Base-by-base conservation (phyloP, 106 monocot genomes). In the Alisma plantagoaquatica region DNA sequence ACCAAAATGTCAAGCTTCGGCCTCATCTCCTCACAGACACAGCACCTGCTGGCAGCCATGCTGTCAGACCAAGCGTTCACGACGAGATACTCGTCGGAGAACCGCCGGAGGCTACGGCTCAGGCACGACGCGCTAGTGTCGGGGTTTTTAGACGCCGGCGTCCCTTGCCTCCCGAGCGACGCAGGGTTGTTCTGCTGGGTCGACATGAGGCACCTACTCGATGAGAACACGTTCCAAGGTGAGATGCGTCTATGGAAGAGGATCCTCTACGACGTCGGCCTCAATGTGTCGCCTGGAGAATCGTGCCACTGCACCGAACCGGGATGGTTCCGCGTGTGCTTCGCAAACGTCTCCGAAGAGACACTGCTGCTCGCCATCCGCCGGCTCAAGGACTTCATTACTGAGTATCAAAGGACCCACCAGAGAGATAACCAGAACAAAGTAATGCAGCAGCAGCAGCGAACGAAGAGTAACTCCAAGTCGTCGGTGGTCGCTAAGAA, bases 1-100 rank as follows among this genome's bases (percentile, higher is more conserved):
- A 87, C 83, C 0, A 94, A 84, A 69, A 94, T 94, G 94, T 94
- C 94, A 1, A 94, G 94, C 62, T 94, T 94, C 46, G 94, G 94
- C 10, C 65, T 88, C 3, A 56, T 94, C 31, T 94, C 94, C 3
- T 87, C 87, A 3, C 94, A 94, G 26, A 94, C 94, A 3, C 94
- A 94, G 67, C 56, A 84, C 59, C 80, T 94, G 2, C 65, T 94
- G 4, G 67, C 94, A 0, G 65, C 31, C 21, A 51, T 88, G 69
- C 81, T 94, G 2, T 67, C 65, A 9, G 87, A 94, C 54, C 62
- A 62, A 44, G 70, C 70, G 6, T 94, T 94, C 57, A 70, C 80
- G 0, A 47, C 30, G 15, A 61, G 21, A 1, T 94, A 94, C 62
- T 9, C 78, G 1, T 29, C n/a, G 1, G 87, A 94, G 72, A 94